These are phyloP conservation scores for Cercospora sojina DNA, from an alignment of 2,329 filamentous ascomycete species.

Conservation along the genomic window DNA sequence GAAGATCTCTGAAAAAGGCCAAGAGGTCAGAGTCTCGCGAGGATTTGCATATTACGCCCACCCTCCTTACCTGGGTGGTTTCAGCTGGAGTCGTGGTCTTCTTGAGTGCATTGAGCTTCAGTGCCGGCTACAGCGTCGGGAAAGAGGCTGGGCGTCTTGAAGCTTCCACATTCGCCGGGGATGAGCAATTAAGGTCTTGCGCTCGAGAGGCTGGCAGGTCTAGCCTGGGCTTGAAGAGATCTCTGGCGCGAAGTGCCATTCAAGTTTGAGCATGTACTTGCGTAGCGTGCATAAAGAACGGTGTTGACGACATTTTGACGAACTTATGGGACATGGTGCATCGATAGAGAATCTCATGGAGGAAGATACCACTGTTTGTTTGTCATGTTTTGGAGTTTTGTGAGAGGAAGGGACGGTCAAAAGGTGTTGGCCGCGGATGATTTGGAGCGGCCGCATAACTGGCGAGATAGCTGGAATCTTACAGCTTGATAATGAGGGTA, in stretches of 20 bases:
- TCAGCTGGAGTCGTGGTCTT: constrained; percentile 64
- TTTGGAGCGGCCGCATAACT: background rate
- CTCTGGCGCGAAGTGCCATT: constrained; percentile 35
- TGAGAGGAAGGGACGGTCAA: background rate
- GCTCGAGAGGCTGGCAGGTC: constrained; percentile 37
- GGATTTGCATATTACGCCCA: constrained; percentile 53
- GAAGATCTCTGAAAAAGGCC: constrained; percentile 47
- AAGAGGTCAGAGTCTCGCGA: constrained; percentile 35
- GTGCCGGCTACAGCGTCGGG: constrained; percentile 62
- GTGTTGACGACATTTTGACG: constrained; percentile 2
- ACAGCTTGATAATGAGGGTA: background rate
- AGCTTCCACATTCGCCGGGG: constrained; percentile 22
- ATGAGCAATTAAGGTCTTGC: constrained; percentile 32
- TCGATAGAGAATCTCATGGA: background rate
- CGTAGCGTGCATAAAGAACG: background rate
- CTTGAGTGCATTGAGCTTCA: constrained; percentile 64
- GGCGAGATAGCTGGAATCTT: background rate
- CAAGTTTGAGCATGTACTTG: constrained; percentile 28
- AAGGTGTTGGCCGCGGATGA: background rate
- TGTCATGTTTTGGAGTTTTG: background rate
- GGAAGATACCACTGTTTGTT: constrained; percentile 1
- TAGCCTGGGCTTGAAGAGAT: constrained; percentile 36
- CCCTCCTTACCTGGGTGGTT: constrained; percentile 64
- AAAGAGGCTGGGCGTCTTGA: constrained; percentile 45
- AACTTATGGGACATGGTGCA: background rate